Evolutionary conservation across 257 asterid species (phyloP).

Genomic region (Gardenia jasminoides): DNA sequence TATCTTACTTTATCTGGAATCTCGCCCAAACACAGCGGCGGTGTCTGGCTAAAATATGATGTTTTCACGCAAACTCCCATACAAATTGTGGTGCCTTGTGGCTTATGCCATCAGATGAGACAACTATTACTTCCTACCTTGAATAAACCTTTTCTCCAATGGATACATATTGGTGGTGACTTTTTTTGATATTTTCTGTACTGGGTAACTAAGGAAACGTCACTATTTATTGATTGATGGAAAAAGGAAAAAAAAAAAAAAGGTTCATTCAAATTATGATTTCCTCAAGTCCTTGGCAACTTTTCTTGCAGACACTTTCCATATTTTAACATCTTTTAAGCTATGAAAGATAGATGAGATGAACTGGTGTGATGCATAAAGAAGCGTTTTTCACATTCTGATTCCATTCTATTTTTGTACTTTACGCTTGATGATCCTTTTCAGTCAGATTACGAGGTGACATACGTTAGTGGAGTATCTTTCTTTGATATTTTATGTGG

Average conservation of each 20-base stretch:
- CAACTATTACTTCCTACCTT: background rate
- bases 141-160: background rate
- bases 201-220: background rate
- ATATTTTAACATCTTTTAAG: conserved; percentile 7
- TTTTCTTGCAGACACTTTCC: background rate
- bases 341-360: conserved; percentile 3
- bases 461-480: conserved; percentile 11
- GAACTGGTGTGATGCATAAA: conserved; percentile 6
- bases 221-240: background rate
- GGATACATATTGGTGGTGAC: background rate
- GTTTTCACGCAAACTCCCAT: too few relatives aligned
- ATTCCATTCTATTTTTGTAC: conserved; percentile 16
- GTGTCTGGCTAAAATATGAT: too few relatives aligned
- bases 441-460: background rate
- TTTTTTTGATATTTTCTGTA: background rate
- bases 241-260: background rate
- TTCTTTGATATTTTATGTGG: background rate
- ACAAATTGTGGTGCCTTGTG: background rate
- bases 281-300: conserved; percentile 18
- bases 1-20: conserved; percentile 23
- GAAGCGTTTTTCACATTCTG: conserved; percentile 27
- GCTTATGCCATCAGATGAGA: conserved; percentile 10
- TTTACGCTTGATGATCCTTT: conserved; percentile 10
- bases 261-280: conserved; percentile 20
- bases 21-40: conserved; percentile 5